Conservation (phyloP, 1,139 yeast genomes). For the Pichia sp. region DNA sequence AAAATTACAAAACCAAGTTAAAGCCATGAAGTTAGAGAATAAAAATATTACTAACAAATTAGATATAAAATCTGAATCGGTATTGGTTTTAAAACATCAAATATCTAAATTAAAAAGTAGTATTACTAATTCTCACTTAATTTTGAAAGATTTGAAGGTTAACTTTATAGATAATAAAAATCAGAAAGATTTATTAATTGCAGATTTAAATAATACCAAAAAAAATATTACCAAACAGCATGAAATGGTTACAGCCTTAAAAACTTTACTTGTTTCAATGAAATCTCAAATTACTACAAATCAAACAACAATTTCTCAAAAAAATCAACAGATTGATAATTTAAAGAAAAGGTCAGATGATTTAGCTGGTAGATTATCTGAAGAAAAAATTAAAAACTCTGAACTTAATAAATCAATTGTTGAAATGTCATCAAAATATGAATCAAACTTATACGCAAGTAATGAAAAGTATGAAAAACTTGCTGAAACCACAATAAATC, state of each 20-base stretch:
- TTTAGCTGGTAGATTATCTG: constrained; percentile 24
- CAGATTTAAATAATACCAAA: constrained; percentile 7
- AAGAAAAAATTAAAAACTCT: constrained; percentile 21
- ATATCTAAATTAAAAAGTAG: constrained; percentile 6
- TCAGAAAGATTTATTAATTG: constrained; percentile 3
- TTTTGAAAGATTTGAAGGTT: constrained; percentile 5
- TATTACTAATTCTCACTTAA: neutral
- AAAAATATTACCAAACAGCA: constrained; percentile 8
- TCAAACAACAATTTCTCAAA: constrained; percentile 11
- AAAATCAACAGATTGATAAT: constrained; percentile 13
- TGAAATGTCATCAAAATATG: constrained; percentile 9
- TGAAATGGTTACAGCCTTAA: constrained; percentile 10
- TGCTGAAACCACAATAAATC: neutral
- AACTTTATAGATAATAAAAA: constrained; percentile 4
- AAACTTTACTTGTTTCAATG: constrained; percentile 5
- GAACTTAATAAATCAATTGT: constrained; percentile 13
- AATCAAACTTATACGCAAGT: constrained; percentile 6
- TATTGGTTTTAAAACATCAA: constrained; percentile 13
- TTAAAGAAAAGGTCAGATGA: constrained; percentile 22
- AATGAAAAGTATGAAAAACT: constrained; percentile 1
- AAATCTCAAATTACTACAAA: constrained; percentile 9
- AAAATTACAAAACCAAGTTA: constrained; percentile 9
- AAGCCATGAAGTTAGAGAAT: constrained; percentile 8
- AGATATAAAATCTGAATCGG: constrained; percentile 7
- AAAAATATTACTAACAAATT: constrained; percentile 11